Base-by-base conservation (phyloP, 2,329 filamentous ascomycete species). In the Bisporella sp. region DNA sequence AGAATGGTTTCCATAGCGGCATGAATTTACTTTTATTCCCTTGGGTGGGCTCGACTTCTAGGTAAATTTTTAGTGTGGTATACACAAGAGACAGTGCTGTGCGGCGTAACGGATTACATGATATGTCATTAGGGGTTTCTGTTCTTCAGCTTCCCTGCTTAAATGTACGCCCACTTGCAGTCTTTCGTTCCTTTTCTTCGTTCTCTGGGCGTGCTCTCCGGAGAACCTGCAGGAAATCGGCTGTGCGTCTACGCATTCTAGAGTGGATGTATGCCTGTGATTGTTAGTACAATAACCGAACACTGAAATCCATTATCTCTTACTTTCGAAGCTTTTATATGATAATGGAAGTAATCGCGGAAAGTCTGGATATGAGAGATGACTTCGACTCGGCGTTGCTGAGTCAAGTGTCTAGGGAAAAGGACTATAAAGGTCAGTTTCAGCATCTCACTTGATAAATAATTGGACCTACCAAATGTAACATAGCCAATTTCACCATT, bases 321-420 rank as follows among this genome's bases (percentile, higher is more conserved):
- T 68, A 83, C 81, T 77, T 99, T 99, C 56, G 91, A 96, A 31
- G 93, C 95, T 74, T 99, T 99, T 73, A 99, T 99, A 71, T 99
- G 93, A 70, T 99, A 99, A 71, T 99, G 93, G 78, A 99, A 99
- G 72, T 99, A 99, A 68, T 99, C 93, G 59, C 93, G 88, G 87
- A 99, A 99, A 11, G 93, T 99, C 73, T 99, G 95, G 63, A 99
- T 97, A 69, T 99, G 95, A 46, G 91, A 96, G 61, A 99, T 99
- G 67, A 95, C 91, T 59, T 96, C 91, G 54, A 88, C 85, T 73
- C 95, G 89, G 66, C 90, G 82, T 70, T 96, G 89, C 11, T 84
- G 82, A 11, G 90, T 92, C 58, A 99, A 77, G 70, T 99, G 95
- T 57, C 93, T 85, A 44, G 93, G 92, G 75, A 99, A 99, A 41